Evolutionary conservation across 2,329 filamentous ascomycete genomes (phyloP), one percentile per base, ranked within the genome.

Genomic region (Neoarthrinium moseri): DNA sequence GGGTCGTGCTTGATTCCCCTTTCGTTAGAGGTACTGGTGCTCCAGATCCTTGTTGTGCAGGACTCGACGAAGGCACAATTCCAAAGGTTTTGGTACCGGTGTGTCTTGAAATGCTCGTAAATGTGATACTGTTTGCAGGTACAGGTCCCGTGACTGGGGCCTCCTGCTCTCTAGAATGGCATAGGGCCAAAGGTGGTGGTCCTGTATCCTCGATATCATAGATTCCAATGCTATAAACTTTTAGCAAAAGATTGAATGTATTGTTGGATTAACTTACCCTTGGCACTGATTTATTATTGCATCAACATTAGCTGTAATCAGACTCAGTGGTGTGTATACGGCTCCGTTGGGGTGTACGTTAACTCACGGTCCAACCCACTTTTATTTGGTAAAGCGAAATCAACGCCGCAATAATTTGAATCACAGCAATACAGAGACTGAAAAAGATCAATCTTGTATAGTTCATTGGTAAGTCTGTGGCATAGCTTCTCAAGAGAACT

Each of bases 361-460:
- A 22, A 71, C 72, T 66, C 56, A 74, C 77, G 76, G 56, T 77
- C 74, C 57, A 73, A 47, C 6, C 55, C 57, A 32, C n/a, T n/a
- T n/a, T n/a, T n/a, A n/a, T n/a, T n/a, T n/a, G 50, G 54, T 4
- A 53, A 49, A 20, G 56, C 51, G 34, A 66, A 66, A 48, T 66
- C 61, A 35, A 80, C 73, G 22, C 76, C 77, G 54, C 77, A 81
- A 39, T 66, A 66, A 41, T 65, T 68, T 39, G 69, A 66, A 55
- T 79, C 74, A 57, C 77, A 79, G 58, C 74, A 75, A 56, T 80
- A 80, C 18, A 80, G 61, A 32, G 62, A 56, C 65, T 68, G 71
- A 10, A 80, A n/a, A n/a, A n/a, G 13, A 23, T 13, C 12, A 13
- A 5, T 12, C 27, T 24, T 18, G 33, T 6, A 17, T 34, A 4